These are phyloP conservation scores for Pestalotiopsis sp. DNA, from an alignment of 2,329 filamentous ascomycete genomes.

Conservation along the genomic window DNA sequence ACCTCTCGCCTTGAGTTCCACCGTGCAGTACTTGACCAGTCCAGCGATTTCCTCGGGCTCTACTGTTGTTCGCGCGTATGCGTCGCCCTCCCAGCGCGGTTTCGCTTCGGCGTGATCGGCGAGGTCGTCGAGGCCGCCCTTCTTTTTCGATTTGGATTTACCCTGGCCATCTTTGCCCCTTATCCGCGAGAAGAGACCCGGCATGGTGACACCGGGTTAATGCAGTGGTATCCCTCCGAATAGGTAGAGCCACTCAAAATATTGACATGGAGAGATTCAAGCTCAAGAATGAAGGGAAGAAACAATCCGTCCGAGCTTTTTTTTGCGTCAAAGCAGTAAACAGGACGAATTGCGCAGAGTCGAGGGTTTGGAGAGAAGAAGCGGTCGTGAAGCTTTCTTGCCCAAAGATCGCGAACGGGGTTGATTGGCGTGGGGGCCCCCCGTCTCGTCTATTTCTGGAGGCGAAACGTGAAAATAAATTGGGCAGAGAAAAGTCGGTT, in stretches of 20 bases:
- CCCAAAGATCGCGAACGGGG: neutral
- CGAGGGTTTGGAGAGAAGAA: neutral
- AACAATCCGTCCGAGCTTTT: neutral
- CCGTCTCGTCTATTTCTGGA: neutral
- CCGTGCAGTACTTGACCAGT: slow-evolving; percentile 80
- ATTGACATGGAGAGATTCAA: slow-evolving; percentile 3
- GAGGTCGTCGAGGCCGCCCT: slow-evolving; percentile 51
- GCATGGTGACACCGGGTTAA: slow-evolving; percentile 43
- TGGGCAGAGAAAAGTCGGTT: neutral
- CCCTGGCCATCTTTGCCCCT: slow-evolving; percentile 73
- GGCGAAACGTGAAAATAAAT: neutral
- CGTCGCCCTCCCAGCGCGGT: slow-evolving; percentile 78
- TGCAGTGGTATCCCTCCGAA: neutral
- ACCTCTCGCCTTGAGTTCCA: slow-evolving; percentile 95
- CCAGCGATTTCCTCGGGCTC: slow-evolving; percentile 91
- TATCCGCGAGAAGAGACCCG: slow-evolving; percentile 64
- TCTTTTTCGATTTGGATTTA: slow-evolving; percentile 67
- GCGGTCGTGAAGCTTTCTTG: neutral
- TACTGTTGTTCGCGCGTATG: slow-evolving; percentile 80
- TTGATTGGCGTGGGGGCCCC: neutral
- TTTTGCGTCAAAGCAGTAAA: neutral
- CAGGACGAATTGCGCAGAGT: neutral
- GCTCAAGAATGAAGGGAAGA: neutral
- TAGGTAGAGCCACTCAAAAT: neutral
- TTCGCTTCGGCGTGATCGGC: slow-evolving; percentile 62